Base-by-base conservation (phyloP, 306 rosid genomes). In the Pyrus pyrifolia region DNA sequence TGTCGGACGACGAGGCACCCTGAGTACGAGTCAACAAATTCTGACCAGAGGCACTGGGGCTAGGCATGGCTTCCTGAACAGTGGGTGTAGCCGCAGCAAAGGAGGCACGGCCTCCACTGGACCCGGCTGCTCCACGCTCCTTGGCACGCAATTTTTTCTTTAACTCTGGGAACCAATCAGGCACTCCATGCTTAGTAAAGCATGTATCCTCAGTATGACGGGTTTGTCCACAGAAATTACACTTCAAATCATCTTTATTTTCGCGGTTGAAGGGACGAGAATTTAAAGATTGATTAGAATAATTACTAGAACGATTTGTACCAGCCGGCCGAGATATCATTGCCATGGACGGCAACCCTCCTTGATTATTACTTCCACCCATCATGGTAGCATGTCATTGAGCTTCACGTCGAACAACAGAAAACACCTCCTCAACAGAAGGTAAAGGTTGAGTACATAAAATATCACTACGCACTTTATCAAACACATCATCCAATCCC, bases 231-330 rank as follows among this genome's bases (percentile, higher is more conserved):
- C 15, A 14, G 19, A 46, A 46, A 15, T 19, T 14, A 49, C 53
- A 49, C 19, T 49, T 49, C 7, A 15, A 49, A 49, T 49, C 19
- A 49, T 49, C 53, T 49, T 49, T 14, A 4, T 49, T 49, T 49
- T 49, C 19, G 14, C 2, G 1, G 1, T 2, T 14, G 4, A 49
- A 14, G 4, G 0, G 1, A 15, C 0, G 8, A 49, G 19, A 49
- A 49, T 14, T 14, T 1, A 4, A 49, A 49, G 19, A 15, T 4
- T 49, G 53, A 49, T 49, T 49, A 1, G 8, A 49, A 49, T 8
- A 15, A 46, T 46, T 49, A 4, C 2, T 49, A 1, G 7, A 3
- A 49, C 0, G 53, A 0, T 0, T 1, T 2, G 1, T 0, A 1
- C 2, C 1, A 46, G 19, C 0, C 14, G 53, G 19, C 53, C 19